Conservation (phyloP, 23 red algal species). For the Gracilaria vermiculophylla region DNA sequence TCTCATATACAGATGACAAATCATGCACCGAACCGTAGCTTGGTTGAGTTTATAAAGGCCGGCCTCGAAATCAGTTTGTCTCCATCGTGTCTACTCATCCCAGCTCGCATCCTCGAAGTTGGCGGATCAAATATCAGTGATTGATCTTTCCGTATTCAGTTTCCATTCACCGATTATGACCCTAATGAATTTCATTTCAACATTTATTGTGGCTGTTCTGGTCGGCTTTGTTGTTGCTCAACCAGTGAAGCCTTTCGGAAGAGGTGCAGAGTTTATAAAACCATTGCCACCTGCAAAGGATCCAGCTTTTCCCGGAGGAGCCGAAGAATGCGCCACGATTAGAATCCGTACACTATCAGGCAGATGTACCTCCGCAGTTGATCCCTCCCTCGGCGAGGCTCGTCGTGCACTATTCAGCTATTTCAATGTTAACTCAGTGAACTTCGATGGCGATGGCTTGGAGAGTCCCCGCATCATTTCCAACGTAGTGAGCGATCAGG, state of each 20-base stretch:
- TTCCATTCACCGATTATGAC: neutral
- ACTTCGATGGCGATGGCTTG: neutral
- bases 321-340: neutral
- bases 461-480: constrained; percentile 19
- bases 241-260: neutral
- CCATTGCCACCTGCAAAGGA: constrained; percentile 7
- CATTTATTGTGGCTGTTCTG: neutral
- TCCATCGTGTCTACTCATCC: too few species aligned
- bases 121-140: too few species aligned
- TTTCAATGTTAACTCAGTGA: neutral
- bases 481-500: constrained; percentile 22
- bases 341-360: neutral
- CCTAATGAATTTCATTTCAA: neutral
- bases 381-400: constrained; percentile 24
- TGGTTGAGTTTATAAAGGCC: too few species aligned
- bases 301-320: neutral
- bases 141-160: neutral
- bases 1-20: too few species aligned
- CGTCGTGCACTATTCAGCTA: constrained; percentile 35
- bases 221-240: neutral
- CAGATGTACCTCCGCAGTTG: constrained; percentile 11
- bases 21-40: too few species aligned
- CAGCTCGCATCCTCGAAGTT: too few species aligned
- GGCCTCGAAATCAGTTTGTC: too few species aligned
- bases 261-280: neutral